A percentile compares a stretch with the other conserved stretches of the same genome.
Evolutionary conservation across 75 land plant genomes (phyloP).

Genomic region (Cunninghamia lanceolata): DNA sequence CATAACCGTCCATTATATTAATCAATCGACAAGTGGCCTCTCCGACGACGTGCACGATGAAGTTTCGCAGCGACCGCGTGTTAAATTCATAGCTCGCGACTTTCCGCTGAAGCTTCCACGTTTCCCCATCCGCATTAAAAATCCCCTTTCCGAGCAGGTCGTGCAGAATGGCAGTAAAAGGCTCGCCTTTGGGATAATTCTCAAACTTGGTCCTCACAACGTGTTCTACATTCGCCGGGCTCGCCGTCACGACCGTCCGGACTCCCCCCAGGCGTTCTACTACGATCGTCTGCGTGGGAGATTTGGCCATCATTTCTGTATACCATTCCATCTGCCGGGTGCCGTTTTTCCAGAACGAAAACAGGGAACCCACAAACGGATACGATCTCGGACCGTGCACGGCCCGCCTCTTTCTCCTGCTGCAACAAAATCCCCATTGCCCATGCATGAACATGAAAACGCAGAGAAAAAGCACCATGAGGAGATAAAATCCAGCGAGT

Average conservation of each 20-base stretch:
- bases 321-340: conserved; percentile 57
- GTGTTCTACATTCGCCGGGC: conserved; percentile 52
- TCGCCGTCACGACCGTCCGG: conserved; percentile 41
- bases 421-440: not conserved
- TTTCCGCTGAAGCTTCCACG: conserved; percentile 34
- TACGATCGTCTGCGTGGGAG: conserved; percentile 42
- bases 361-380: conserved; percentile 37
- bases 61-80: conserved; percentile 21
- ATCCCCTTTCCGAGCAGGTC: conserved; percentile 21
- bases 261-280: conserved; percentile 23
- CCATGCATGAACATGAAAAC: not conserved
- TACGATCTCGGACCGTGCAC: conserved; percentile 15
- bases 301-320: conserved; percentile 22
- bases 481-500: no score
- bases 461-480: not conserved
- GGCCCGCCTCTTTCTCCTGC: not conserved
- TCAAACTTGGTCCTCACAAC: conserved; percentile 31
- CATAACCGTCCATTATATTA: conserved; percentile 1
- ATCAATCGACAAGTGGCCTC: conserved; percentile 14
- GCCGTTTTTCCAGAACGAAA: conserved; percentile 33
- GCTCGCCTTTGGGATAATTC: conserved; percentile 38
- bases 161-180: not conserved
- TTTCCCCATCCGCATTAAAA: conserved; percentile 26
- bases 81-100: conserved; percentile 38
- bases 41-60: conserved; percentile 12